A percentile compares a stretch with the other conserved stretches of the same genome.
These are phyloP conservation scores for Isabelozyma pseudorhagii DNA, from an alignment of 805 yeast species.

Conservation along the genomic window DNA sequence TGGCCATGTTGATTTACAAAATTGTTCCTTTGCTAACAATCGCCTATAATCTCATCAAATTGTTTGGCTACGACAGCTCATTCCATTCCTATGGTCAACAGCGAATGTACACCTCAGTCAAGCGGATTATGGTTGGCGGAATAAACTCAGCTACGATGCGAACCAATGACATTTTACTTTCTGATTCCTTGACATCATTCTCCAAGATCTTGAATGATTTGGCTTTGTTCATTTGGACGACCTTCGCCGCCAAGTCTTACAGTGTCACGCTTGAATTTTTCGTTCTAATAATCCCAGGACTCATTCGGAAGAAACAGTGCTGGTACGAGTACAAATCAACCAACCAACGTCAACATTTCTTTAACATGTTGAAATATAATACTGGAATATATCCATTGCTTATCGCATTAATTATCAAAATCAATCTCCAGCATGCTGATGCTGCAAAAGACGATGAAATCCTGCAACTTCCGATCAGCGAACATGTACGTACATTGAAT, in stretches of 20 bases:
- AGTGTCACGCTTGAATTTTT: conserved; percentile 27
- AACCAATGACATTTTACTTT: conserved; percentile 74
- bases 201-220: conserved; percentile 74
- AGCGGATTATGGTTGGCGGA: conserved; percentile 54
- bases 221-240: conserved; percentile 49
- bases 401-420: conserved; percentile 23
- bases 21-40: conserved; percentile 38
- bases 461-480: conserved; percentile 9
- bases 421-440: conserved; percentile 2
- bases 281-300: conserved; percentile 53
- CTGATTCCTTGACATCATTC: conserved; percentile 85
- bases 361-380: conserved; percentile 73
- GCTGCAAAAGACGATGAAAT: conserved; percentile 6
- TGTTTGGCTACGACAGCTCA: conserved; percentile 30
- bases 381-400: conserved; percentile 47
- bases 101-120: conserved; percentile 47
- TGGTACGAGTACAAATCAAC: conserved; percentile 59
- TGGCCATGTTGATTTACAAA: conserved; percentile 7
- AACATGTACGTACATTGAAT: conserved; percentile 19
- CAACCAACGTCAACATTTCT: conserved; percentile 52
- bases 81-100: conserved; percentile 31
- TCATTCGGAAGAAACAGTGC: conserved; percentile 83
- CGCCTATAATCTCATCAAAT: conserved; percentile 24
- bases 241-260: conserved; percentile 30
- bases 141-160: conserved; percentile 56